Evolutionary conservation across 306 rosid genomes (phyloP), one percentile per base, ranked within the genome.

Genomic region (Delonix regia): DNA sequence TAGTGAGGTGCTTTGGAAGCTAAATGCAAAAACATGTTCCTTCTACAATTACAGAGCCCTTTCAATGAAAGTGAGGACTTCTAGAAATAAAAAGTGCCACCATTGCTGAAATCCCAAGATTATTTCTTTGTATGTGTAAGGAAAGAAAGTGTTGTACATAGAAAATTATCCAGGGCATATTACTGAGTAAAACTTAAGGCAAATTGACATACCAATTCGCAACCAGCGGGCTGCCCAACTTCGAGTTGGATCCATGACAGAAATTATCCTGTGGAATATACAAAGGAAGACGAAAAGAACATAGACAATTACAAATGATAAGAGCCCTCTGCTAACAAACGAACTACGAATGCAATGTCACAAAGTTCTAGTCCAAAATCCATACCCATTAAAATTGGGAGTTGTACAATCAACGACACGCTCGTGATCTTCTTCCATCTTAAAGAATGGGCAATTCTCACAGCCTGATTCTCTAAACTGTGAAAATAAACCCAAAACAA

Each of bases 141-240:
- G n/a, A 66, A 53, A 68, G 61, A 81, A 73, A 28, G 42, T 47
- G 25, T 15, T 48, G 3, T 33, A 36, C 36, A 16, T 10, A 33
- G 48, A 71, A 60, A 51, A 52, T 14, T 24, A 52, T 55, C 8
- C 25, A 47, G 45, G 11, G 6, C 12, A 55, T 25, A 44, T 4
- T 22, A 49, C 45, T 9, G 48, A 56, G 55, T 49, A 25, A 33
- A 77, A 74, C 19, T 19, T 51, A 24, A 78, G 56, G 51, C 38
- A 72, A 77, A 76, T 64, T 63, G 59, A 70, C 55, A 41, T 90
- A 94, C 98, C 97, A 48, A 92, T 91, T 76, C 98, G 89, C 79
- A 95, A 79, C 99, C 99, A 92, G 42, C 95, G 91, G 9, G 97
- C 97, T 61, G 98, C 94, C 99, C 98, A 95, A 41, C 99, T 95